Evolutionary conservation across 2,329 filamentous ascomycete genomes (phyloP), one percentile per base, ranked within the genome.

Genomic region (Monosporascus sp.): DNA sequence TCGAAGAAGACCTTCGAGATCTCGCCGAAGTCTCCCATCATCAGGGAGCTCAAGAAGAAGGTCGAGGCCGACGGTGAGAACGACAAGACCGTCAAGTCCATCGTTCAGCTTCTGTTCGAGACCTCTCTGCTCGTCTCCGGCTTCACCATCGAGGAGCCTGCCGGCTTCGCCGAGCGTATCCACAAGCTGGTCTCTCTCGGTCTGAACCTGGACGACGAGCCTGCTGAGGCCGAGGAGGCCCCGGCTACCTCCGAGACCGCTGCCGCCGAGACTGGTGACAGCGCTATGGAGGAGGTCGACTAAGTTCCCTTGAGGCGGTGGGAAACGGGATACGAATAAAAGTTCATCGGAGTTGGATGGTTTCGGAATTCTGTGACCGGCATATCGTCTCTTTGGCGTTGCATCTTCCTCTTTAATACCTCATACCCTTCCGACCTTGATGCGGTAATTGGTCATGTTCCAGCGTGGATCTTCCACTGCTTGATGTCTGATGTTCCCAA

Each of bases 1-100:
- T 97, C 93, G 74, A 99, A 99, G 92, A 99, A 99, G 91, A 99
- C 94, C 34, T 97, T 99, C 66, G 94, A 99, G 83, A 97, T 99
- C 78, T 97, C 94, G n/a, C 94, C 94, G 76, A 93, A 94, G 84
- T 96, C 91, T 68, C 73, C 91, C 63, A 99, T 99, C 77, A 86
- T 99, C 82, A 89, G 96, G 86, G 94, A 97, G 85, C 88, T 99
- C 71, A 97, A 95, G 90, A 91, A 88, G 81, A 99, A 99, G 91
- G 91, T 97, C 59, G 94, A 97, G 84, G 73, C 87, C 56, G 94
- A 99, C 69, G 94, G 94, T 61, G 93, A 97, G 88, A 93, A 92
- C 75, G 94, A 97, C 84, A 91, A 92, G 75, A 97, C 92, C 56
- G 94, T 99, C 82, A 97, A 97, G 86, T 96, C 91, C 59, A 97